Base-by-base conservation (phyloP, 2,329 filamentous ascomycete genomes). In the Madurella mycetomatis region DNA sequence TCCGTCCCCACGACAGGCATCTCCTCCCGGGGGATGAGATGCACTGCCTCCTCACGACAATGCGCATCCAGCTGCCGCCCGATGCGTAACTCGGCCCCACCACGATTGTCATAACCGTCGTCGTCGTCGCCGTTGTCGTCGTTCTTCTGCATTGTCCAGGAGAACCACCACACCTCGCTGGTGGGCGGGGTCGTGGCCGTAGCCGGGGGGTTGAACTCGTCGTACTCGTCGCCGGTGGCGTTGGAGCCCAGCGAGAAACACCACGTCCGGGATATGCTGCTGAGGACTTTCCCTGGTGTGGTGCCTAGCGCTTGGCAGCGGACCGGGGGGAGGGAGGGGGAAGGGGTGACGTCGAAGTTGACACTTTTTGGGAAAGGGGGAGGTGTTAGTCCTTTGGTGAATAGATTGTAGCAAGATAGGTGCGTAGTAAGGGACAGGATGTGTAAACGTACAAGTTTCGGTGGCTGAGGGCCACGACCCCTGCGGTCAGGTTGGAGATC, bases 241-340 rank as follows among this genome's bases (percentile, higher is more conserved):
- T 48, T n/a, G 42, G 40, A 18, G 48, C 13, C n/a, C 39, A 4
- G 39, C 44, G 30, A 13, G 13, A 11, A 9, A 56, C 62, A 64
- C 37, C 41, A 53, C 1, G 60, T 58, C 18, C 58, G 54, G 15
- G 51, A 47, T 41, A 57, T 47, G 5, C 39, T 42, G 41, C 32
- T 41, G 15, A 64, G 44, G 4, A 45, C 13, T 30, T 60, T 55
- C 11, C 25, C 12, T 12, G 50, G 9, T 16, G 55, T 60, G 5
- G 61, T 63, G 51, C 62, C 61, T 13, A 62, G 18, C 12, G 39
- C 41, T 40, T 47, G 41, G 47, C 62, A 64, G 47, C 58, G 52
- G 2, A 59, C 34, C 4, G 30, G 15, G 9, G 37, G 1, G n/a
- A 37, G 32, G 31, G 41, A 32, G 4, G 50, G 48, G 37, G 41